Evolutionary conservation across 192 early-diverging fungal genomes (phyloP).

Genomic region (Oehlia diaphana): DNA sequence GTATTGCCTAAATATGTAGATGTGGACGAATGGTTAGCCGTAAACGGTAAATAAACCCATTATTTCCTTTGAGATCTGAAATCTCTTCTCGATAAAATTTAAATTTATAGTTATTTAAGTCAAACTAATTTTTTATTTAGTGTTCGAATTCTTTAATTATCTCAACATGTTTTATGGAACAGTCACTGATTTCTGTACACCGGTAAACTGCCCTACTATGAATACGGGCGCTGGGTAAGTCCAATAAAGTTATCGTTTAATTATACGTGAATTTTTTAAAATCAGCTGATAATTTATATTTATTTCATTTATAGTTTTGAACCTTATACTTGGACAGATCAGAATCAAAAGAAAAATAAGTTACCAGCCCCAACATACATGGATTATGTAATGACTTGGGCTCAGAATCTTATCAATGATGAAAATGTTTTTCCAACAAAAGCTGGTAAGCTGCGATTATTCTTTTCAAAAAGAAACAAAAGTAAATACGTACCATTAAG

Average conservation of each 20-base stretch:
- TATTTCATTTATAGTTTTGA: not conserved
- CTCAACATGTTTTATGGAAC: slow-evolving; percentile 89
- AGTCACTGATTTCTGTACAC: slow-evolving; percentile 87
- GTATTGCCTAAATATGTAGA: slow-evolving; percentile 91
- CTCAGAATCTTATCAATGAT: slow-evolving; percentile 85
- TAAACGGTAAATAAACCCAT: slow-evolving; percentile 57
- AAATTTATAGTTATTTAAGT: not conserved
- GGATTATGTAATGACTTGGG: slow-evolving; percentile 87
- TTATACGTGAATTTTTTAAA: not conserved
- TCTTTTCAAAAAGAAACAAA: slow-evolving; percentile 1
- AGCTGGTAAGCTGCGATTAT: slow-evolving; percentile 53
- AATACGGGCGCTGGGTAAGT: slow-evolving; percentile 72
- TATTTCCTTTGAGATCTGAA: not conserved
- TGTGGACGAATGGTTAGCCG: slow-evolving; percentile 90
- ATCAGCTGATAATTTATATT: not conserved
- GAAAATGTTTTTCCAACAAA: slow-evolving; percentile 94
- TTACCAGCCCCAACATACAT: slow-evolving; percentile 94
- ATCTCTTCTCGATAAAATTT: no score
- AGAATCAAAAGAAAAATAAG: slow-evolving; percentile 74
- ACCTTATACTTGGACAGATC: slow-evolving; percentile 80
- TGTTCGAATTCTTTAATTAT: slow-evolving; percentile 93
- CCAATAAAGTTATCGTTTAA: not conserved
- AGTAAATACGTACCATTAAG: not conserved
- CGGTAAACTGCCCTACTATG: slow-evolving; percentile 81
- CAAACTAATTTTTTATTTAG: slow-evolving; percentile 32